Conservation (phyloP, 1,139 yeast species). For the Geotrichum europaeum region DNA sequence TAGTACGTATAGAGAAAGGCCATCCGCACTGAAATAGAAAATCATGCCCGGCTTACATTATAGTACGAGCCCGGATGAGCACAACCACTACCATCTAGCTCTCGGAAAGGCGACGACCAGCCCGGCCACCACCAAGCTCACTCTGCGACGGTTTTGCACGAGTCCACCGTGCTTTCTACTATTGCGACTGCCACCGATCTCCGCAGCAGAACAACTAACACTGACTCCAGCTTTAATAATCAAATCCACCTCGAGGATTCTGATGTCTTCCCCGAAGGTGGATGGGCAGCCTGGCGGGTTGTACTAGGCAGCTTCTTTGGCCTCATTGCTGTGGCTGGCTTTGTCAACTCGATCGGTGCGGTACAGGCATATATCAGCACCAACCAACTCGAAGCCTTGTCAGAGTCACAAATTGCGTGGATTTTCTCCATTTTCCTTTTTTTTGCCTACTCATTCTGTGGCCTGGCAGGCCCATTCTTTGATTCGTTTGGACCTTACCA, state of each 20-base stretch:
- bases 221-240: too few species aligned
- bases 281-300: conserved; percentile 48
- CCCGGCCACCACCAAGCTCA: background rate
- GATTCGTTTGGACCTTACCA: conserved; percentile 54
- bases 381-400: conserved; percentile 45
- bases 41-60: background rate
- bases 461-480: conserved; percentile 56
- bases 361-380: conserved; percentile 57
- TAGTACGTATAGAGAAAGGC: background rate
- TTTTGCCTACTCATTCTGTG: conserved; percentile 49
- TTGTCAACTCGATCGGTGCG: conserved; percentile 64
- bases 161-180: too few species aligned
- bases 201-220: too few species aligned
- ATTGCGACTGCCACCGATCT: too few species aligned
- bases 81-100: background rate
- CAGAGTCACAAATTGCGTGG: conserved; percentile 56
- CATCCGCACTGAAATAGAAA: background rate
- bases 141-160: too few species aligned
- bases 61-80: background rate
- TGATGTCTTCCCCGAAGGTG: conserved; percentile 47
- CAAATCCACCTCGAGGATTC: background rate
- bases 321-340: conserved; percentile 55
- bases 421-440: conserved; percentile 57
- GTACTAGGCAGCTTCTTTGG: conserved; percentile 62
- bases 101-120: background rate